A percentile compares a stretch with the other conserved stretches of the same genome.
Conservation (phyloP, 257 asterid genomes). For the Penstemon barbatus region DNA sequence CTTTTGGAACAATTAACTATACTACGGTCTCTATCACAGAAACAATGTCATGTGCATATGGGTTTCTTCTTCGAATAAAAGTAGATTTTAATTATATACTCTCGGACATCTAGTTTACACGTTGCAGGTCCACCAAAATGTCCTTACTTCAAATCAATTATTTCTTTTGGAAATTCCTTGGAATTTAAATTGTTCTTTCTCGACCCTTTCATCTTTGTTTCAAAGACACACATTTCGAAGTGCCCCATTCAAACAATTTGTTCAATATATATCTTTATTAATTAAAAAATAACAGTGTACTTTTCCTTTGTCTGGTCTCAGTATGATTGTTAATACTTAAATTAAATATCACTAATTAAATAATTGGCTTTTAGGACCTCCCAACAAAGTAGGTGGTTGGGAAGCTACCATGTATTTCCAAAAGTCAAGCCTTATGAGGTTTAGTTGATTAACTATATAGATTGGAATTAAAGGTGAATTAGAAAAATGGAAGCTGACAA, state of each 20-base stretch:
- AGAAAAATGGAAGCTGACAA: too few relatives aligned
- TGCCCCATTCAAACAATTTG: slow-evolving; percentile 27
- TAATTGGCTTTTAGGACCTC: slow-evolving; percentile 17
- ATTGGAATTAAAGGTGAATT: too few relatives aligned
- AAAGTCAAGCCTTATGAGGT: not conserved
- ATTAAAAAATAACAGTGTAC: not conserved
- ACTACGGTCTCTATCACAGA: slow-evolving; percentile 1
- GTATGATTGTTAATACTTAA: slow-evolving; percentile 16
- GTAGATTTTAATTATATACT: not conserved
- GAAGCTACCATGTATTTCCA: slow-evolving; percentile 22
- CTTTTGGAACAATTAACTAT: not conserved
- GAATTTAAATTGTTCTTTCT: slow-evolving; percentile 20
- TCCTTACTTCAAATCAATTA: slow-evolving; percentile 4
- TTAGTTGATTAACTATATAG: not conserved
- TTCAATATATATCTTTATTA: not conserved
- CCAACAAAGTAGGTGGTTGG: slow-evolving; percentile 23
- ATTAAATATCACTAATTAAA: not conserved
- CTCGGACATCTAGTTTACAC: not conserved
- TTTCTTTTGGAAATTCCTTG: not conserved
- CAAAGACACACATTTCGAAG: slow-evolving; percentile 23
- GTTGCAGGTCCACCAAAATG: not conserved
- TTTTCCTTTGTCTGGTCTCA: slow-evolving; percentile 28
- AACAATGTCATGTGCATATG: slow-evolving; percentile 6
- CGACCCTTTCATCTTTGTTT: slow-evolving; percentile 17
- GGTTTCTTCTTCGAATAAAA: slow-evolving; percentile 5